phyloP scores from a whole-genome alignment of 495 filamentous ascomycete species.

The Penicillium cosmopolitanum region DNA sequence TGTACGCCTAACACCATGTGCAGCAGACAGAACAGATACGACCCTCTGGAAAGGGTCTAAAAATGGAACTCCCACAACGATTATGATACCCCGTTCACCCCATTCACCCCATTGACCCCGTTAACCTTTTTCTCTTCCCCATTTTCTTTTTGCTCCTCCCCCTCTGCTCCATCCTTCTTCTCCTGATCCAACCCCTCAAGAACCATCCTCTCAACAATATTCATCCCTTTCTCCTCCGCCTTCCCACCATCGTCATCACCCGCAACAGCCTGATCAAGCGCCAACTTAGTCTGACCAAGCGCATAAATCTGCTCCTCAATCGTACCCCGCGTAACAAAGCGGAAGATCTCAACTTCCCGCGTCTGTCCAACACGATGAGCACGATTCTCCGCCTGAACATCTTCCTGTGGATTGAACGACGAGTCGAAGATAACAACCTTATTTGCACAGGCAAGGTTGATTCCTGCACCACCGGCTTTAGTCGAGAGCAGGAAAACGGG shows the following conservation, averaged over 20 bases:
- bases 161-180: conserved; percentile 41
- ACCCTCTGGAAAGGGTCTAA: neutral
- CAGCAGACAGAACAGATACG: neutral
- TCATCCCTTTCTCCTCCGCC: conserved; percentile 60
- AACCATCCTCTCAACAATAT: conserved; percentile 68
- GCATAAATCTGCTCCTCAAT: conserved; percentile 93
- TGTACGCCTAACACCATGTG: neutral
- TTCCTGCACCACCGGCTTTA: conserved; percentile 90
- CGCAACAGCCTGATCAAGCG: conserved; percentile 84
- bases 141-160: conserved; percentile 16
- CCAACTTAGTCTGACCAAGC: conserved; percentile 87
- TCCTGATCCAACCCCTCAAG: conserved; percentile 37
- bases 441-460: conserved; percentile 93
- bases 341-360: conserved; percentile 81
- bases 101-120: neutral
- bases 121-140: neutral
- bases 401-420: conserved; percentile 94
- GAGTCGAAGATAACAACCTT: conserved; percentile 98
- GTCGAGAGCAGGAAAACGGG: conserved; percentile 92
- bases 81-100: neutral
- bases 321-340: conserved; percentile 79
- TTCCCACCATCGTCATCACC: conserved; percentile 58
- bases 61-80: neutral
- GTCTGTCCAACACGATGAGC: conserved; percentile 94
- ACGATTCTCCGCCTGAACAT: conserved; percentile 94